Conservation (phyloP, 2,329 filamentous ascomycete species). For the Remersonia thermophila region DNA sequence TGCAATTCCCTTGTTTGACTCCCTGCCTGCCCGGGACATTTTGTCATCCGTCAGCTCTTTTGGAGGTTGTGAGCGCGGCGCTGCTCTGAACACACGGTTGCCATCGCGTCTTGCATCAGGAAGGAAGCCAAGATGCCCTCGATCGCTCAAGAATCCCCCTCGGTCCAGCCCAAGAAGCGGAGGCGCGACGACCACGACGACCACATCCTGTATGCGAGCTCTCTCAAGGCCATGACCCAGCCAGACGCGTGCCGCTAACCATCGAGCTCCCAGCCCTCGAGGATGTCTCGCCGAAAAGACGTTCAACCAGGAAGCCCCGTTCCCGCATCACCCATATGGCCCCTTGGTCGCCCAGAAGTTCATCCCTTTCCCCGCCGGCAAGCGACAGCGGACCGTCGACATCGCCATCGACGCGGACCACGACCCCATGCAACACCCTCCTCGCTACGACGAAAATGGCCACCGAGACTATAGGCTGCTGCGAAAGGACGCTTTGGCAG, state of each 20-base stretch:
- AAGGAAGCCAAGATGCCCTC: constrained; percentile 23
- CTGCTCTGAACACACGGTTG: too few species aligned
- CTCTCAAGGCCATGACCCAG: constrained; percentile 1
- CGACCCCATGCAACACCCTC: constrained; percentile 8
- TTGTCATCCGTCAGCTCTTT: too few species aligned
- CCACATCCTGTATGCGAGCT: constrained; percentile 11
- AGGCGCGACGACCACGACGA: constrained; percentile 23
- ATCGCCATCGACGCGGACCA: constrained; percentile 6
- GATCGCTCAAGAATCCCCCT: constrained; percentile 22
- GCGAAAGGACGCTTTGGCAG: neutral
- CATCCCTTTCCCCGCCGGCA: constrained; percentile 12
- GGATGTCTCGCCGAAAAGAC: too few species aligned
- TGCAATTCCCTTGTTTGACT: neutral
- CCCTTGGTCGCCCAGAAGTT: constrained; percentile 10
- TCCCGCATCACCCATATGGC: constrained; percentile 6
- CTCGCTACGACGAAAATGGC: neutral
- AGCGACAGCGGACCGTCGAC: constrained; percentile 11
- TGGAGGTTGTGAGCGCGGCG: too few species aligned
- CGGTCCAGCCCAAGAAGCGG: constrained; percentile 25
- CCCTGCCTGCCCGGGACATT: neutral
- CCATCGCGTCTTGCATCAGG: neutral
- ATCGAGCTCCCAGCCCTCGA: constrained; percentile 2
- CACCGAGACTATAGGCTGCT: constrained; percentile 1
- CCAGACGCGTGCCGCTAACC: constrained; percentile 2
- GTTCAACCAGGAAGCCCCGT: too few species aligned